Evolutionary conservation across 495 filamentous ascomycete species (phyloP).

Genomic region (Aspergillus coremiiformis): DNA sequence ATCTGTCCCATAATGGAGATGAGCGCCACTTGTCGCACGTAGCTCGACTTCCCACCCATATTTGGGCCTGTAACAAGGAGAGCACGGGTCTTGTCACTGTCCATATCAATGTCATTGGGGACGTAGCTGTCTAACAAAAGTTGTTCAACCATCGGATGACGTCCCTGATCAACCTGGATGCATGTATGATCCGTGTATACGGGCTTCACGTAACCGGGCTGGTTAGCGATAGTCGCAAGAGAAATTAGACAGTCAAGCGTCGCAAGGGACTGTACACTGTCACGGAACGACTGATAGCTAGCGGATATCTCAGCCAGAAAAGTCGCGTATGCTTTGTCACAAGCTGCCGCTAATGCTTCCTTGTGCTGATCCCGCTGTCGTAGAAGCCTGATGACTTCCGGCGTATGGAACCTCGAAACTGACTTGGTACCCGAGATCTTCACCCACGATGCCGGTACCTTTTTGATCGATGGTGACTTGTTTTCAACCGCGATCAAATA

Average conservation of each 20-base stretch:
- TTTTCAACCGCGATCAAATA: slow-evolving; percentile 91
- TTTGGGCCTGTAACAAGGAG: slow-evolving; percentile 94
- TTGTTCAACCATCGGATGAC: slow-evolving; percentile 96
- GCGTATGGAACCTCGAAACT: slow-evolving; percentile 88
- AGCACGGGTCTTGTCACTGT: slow-evolving; percentile 55
- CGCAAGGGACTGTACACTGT: slow-evolving; percentile 78
- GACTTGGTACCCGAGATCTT: slow-evolving; percentile 95
- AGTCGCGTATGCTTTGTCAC: slow-evolving; percentile 70
- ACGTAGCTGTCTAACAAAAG: slow-evolving; percentile 83
- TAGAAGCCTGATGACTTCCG: slow-evolving; percentile 72
- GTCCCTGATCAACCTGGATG: slow-evolving; percentile 66
- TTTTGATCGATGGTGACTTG: slow-evolving; percentile 56
- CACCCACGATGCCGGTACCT: slow-evolving; percentile 85
- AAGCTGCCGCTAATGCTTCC: slow-evolving; percentile 85
- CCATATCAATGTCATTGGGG: slow-evolving; percentile 75
- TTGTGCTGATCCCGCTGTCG: slow-evolving; percentile 92
- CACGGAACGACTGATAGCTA: slow-evolving; percentile 82
- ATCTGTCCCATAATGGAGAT: slow-evolving; percentile 92
- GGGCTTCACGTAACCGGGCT: slow-evolving; percentile 88
- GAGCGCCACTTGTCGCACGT: slow-evolving; percentile 85
- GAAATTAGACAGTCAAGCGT: slow-evolving; percentile 87
- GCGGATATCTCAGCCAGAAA: slow-evolving; percentile 66
- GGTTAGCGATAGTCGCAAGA: slow-evolving; percentile 69
- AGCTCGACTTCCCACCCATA: slow-evolving; percentile 97
- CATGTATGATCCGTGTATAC: slow-evolving; percentile 62